Base-by-base conservation (phyloP, 169 alveolate species). In the Eimeria necatrix region DNA sequence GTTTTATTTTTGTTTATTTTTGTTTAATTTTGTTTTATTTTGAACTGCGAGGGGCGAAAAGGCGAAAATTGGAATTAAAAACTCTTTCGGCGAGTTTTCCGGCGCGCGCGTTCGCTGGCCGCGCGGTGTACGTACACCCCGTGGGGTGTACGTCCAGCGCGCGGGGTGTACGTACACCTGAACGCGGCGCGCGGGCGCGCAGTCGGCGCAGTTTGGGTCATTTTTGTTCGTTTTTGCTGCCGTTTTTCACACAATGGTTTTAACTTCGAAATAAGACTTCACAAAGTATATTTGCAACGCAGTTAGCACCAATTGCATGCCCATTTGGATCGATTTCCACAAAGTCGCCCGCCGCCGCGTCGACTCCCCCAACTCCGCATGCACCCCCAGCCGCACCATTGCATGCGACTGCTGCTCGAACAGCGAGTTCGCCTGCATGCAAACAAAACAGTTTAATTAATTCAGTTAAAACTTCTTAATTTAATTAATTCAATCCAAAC, bases 351-450 rank as follows among this genome's bases (percentile, higher is more conserved):
- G 85, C 22, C 53, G 32, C 7, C 86, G 85, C 73, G 94, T 88
- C 32, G 94, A 88, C n/a, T 56, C 59, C 48, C 86, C 73, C 49
- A 88, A 74, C 71, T 49, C 74, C 86, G 52, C 68, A 60, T 88
- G 86, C n/a, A 88, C 71, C 20, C 85, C 70, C 85, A 88, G 20
- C n/a, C 94, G 84, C 41, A 60, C 94, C 26, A 88, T 78, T 8
- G 94, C 71, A 48, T 64, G 76, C 76, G 94, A 88, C 94, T 88
- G 94, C 59, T 88, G 94, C 52, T 88, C 94, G 53, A 88, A 88
- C 20, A 88, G 74, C 46, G 81, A 52, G 56, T 88, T 88, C 8
- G 94, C 94, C 94, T 88, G 94, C 0, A 70, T 9, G 76, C 41
- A n/a, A 20, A 64, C n/a, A 64, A 22, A 2, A 0, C 49, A 5